Evolutionary conservation across 306 rosid species (phyloP), one percentile per base, ranked within the genome.

Genomic region (Castanopsis chinensis): DNA sequence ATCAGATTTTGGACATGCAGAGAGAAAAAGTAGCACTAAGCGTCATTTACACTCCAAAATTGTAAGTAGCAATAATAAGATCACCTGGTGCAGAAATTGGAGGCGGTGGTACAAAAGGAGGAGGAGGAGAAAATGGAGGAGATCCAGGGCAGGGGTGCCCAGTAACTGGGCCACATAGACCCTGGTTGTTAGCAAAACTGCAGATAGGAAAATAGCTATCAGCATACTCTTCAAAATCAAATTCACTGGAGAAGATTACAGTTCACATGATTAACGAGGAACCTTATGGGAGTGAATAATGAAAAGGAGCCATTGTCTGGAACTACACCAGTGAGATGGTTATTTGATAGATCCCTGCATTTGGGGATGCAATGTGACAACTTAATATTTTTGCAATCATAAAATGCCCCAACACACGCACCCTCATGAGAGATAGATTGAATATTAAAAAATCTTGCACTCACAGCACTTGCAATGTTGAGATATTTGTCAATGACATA

Each of bases 61-160:
- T 73, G 19, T 30, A 55, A 77, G 56, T 68, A 61, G 70, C 20
- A 78, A n/a, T 11, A 70, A 74, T 18, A 80, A 61, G 33, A 71
- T 88, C 87, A 95, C 99, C 99, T 82, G 97, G 98, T 61, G 78
- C 67, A 79, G 99, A 84, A 72, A 89, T 84, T 54, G 99, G 96
- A 3, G 98, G 91, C 9, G 99, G 97, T 60, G 96, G 99, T 6
- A 93, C 92, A 90, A 93, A 96, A 27, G 99, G 99, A 4, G 99
- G 99, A 79, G 99, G 99, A 69, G 99, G 99, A 73, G 99, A 93
- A 85, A 96, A 96, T 75, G 99, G 99, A 58, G 99, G 99, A 71
- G 99, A 93, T 75, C 98, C 98, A 20, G 99, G 99, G 89, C 99
- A 96, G 28, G 99, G 99, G 57, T 73, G 98, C 59, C 97, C 97